phyloP scores from a whole-genome alignment of 176 grass and related monocot species.

The Oryza brachyantha region DNA sequence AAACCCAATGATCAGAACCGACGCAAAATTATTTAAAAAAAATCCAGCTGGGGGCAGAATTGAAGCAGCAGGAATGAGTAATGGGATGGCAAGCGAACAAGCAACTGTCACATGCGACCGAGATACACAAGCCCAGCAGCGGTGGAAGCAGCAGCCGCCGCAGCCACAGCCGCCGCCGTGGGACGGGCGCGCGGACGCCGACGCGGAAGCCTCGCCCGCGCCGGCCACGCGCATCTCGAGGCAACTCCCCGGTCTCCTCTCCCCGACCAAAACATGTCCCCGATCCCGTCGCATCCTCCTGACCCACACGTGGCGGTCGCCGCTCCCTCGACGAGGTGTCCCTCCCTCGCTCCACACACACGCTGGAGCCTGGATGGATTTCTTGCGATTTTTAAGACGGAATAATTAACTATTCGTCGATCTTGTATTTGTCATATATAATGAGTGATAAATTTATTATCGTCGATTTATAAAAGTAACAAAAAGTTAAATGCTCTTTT shows the following conservation, averaged over 20 bases:
- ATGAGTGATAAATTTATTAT: no score
- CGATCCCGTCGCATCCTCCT: not conserved
- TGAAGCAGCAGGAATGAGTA: not conserved
- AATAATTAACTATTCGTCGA: no score
- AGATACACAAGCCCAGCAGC: no score
- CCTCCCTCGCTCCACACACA: not conserved
- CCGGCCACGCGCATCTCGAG: constrained; percentile 17
- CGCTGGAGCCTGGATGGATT: not conserved
- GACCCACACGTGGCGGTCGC: not conserved
- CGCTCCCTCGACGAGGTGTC: not conserved
- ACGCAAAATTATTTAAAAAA: not conserved
- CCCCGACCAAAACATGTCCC: constrained; percentile 26
- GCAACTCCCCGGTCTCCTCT: not conserved
- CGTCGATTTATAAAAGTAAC: no score
- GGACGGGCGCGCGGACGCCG: not conserved
- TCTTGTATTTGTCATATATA: no score
- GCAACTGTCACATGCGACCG: constrained; percentile 16
- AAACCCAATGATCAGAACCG: not conserved
- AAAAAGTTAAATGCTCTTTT: no score
- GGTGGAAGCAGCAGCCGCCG: not conserved
- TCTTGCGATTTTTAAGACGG: not conserved
- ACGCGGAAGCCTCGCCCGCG: not conserved
- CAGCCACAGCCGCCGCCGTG: no score
- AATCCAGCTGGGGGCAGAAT: no score
- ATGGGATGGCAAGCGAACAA: not conserved